Conservation (phyloP, 805 yeast species). For the Wickerhamiella allomyrinae region DNA sequence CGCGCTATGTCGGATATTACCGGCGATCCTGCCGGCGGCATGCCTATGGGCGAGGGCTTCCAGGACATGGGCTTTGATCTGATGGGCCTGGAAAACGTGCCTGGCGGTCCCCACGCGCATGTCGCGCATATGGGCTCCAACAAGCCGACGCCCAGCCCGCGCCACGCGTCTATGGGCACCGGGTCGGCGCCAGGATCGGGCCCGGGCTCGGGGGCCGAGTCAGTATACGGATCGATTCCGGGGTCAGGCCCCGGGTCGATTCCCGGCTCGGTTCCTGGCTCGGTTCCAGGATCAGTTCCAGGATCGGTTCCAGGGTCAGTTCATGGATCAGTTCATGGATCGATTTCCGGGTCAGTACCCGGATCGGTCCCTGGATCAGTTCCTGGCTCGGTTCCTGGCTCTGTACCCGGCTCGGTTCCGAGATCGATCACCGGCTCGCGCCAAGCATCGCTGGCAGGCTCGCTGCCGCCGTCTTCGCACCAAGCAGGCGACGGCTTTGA, state of each 20-base stretch:
- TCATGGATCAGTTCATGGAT: background rate
- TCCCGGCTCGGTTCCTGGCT: background rate
- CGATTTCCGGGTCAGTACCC: background rate
- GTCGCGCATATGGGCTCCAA: background rate
- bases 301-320: background rate
- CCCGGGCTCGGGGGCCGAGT: background rate
- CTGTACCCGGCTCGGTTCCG: background rate
- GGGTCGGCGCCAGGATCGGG: background rate
- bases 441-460: background rate
- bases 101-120: constrained; percentile 4
- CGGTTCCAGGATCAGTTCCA: background rate
- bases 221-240: background rate
- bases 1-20: background rate
- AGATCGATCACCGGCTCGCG: background rate
- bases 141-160: background rate
- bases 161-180: background rate
- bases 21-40: background rate
- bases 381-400: background rate
- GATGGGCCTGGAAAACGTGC: background rate
- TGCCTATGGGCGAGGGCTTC: background rate
- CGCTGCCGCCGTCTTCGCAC: background rate
- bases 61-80: background rate
- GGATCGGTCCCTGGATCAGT: background rate
- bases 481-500: background rate
- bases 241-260: background rate